Conservation (phyloP, 2,329 filamentous ascomycete genomes). For the Beauveria bassiana region DNA sequence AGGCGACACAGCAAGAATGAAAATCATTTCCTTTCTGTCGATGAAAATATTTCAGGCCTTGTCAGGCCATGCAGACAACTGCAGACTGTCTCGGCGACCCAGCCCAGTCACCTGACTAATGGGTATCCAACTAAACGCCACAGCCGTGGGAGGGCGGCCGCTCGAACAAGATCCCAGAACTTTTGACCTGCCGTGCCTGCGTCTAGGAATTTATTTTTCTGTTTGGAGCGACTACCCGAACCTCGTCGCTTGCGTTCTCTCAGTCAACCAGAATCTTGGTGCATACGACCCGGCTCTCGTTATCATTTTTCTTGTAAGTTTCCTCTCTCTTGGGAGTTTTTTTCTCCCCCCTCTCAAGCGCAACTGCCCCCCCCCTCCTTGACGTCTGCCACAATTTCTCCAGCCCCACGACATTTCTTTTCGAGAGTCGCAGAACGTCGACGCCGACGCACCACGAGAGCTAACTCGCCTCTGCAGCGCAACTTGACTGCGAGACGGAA, state of each 20-base stretch:
- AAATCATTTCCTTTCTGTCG: not conserved
- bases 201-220: not conserved
- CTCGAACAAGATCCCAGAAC: conserved; percentile 10
- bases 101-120: conserved; percentile 12
- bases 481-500: not conserved
- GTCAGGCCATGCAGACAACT: not conserved
- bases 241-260: not conserved
- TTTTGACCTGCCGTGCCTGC: not conserved
- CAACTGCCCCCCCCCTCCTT: conserved; percentile 5
- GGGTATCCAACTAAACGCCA: conserved; percentile 11
- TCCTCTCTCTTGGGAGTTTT: not conserved
- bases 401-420: conserved; percentile 10
- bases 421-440: not conserved
- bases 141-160: conserved; percentile 11
- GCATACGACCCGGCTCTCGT: not conserved
- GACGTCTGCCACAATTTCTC: conserved; percentile 9
- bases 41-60: not conserved
- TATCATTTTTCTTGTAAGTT: conserved; percentile 8
- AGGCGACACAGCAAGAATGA: too few relatives aligned
- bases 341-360: not conserved
- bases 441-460: not conserved
- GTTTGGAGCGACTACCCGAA: not conserved
- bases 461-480: not conserved
- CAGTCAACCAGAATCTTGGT: not conserved
- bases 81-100: not conserved